phyloP scores from a whole-genome alignment of 768 basidiomycete species.

The Pholiota microspora region DNA sequence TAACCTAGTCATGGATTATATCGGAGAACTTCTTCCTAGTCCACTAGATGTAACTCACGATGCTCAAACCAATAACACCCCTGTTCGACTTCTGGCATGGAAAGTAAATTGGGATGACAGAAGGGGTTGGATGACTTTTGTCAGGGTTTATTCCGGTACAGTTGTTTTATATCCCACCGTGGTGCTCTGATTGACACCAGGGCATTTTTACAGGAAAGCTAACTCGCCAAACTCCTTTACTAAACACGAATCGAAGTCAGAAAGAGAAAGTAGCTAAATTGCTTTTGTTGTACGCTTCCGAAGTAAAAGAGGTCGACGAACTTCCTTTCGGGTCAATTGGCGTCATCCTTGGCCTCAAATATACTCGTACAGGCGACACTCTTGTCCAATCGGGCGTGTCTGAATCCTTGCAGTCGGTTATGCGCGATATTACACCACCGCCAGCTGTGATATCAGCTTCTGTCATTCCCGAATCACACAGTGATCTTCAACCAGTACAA shows the following conservation, averaged over 20 bases:
- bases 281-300: conserved; percentile 74
- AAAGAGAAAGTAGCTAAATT: conserved; percentile 76
- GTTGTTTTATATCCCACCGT: not conserved
- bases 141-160: conserved; percentile 82
- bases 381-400: conserved; percentile 53
- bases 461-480: conserved; percentile 75
- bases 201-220: conserved; percentile 53
- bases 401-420: conserved; percentile 35
- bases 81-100: conserved; percentile 75
- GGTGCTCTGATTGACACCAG: not conserved
- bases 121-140: conserved; percentile 90
- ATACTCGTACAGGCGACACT: conserved; percentile 88
- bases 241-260: conserved; percentile 67
- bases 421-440: conserved; percentile 71
- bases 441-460: conserved; percentile 86
- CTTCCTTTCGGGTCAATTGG: conserved; percentile 83
- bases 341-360: conserved; percentile 77
- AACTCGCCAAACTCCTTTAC: conserved; percentile 54
- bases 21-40: conserved; percentile 75
- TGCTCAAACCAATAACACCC: conserved; percentile 40
- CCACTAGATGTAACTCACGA: conserved; percentile 64
- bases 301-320: conserved; percentile 72
- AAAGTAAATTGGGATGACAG: conserved; percentile 85
- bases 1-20: conserved; percentile 76
- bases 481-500: conserved; percentile 76